Evolutionary conservation across 163 green algal genomes (phyloP).

Genomic region (Volvox carteri): DNA sequence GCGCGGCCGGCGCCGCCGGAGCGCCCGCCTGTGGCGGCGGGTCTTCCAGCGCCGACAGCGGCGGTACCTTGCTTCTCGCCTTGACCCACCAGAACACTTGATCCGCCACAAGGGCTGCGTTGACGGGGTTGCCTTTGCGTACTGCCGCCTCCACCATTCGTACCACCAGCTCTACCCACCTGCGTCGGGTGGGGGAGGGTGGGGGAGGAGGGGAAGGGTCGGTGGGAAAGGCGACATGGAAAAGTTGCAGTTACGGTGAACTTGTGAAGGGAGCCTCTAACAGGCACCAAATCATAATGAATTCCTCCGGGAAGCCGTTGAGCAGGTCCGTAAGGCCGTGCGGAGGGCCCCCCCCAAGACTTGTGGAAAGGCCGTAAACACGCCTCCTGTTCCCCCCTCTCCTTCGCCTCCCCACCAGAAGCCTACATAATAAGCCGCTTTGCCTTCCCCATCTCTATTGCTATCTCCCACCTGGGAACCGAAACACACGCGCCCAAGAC

Average conservation of each 20-base stretch:
- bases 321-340: too few species aligned
- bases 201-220: background rate
- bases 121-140: slow-evolving; percentile 52
- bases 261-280: too few species aligned
- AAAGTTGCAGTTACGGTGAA: too few species aligned
- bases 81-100: slow-evolving; percentile 46
- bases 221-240: too few species aligned
- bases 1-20: background rate
- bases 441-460: too few species aligned
- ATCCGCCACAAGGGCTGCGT: slow-evolving; percentile 41
- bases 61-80: background rate
- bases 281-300: too few species aligned
- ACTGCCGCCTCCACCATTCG: slow-evolving; percentile 68
- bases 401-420: too few species aligned
- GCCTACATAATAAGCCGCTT: too few species aligned
- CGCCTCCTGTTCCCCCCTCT: too few species aligned
- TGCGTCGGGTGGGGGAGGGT: background rate
- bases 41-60: background rate
- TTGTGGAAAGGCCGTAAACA: too few species aligned
- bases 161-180: slow-evolving; percentile 73
- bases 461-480: background rate
- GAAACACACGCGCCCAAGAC: background rate
- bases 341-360: too few species aligned
- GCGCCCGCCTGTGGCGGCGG: background rate
- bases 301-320: too few species aligned